Conservation (phyloP, 495 filamentous ascomycete genomes). For the Ramalina intermedia region DNA sequence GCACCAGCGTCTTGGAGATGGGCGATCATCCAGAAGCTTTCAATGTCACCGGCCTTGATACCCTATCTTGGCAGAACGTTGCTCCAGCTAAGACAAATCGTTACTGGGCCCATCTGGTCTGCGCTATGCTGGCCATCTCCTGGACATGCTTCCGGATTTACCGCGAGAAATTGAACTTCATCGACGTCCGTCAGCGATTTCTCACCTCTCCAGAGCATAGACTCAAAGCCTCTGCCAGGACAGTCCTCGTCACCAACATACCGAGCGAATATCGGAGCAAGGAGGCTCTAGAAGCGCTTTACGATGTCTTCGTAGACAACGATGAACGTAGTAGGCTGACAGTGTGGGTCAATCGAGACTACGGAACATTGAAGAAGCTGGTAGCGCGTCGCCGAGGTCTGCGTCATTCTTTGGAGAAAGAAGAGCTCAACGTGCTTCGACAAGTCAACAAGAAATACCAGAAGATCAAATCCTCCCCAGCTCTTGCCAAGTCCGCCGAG, state of each 20-base stretch:
- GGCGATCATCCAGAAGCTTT: neutral
- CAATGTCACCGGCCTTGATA: constrained; percentile 15
- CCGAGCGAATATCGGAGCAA: constrained; percentile 15
- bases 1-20: neutral
- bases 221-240: constrained; percentile 15
- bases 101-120: constrained; percentile 16
- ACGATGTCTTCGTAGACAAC: constrained; percentile 17
- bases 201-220: constrained; percentile 17
- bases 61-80: constrained; percentile 16
- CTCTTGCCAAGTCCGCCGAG: neutral
- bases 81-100: constrained; percentile 10
- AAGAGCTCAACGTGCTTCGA: constrained; percentile 11
- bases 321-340: constrained; percentile 14
- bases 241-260: constrained; percentile 16
- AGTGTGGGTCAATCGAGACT: constrained; percentile 16
- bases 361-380: constrained; percentile 10
- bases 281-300: constrained; percentile 15
- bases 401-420: constrained; percentile 14
- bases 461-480: constrained; percentile 3
- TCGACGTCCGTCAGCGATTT: constrained; percentile 15
- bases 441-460: constrained; percentile 9
- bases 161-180: constrained; percentile 16
- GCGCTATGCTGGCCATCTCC: constrained; percentile 11
- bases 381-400: constrained; percentile 14
- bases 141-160: constrained; percentile 15